These are phyloP conservation scores for Paracoccidioides lutzii DNA, from an alignment of 2,329 filamentous ascomycete species.

Conservation along the genomic window DNA sequence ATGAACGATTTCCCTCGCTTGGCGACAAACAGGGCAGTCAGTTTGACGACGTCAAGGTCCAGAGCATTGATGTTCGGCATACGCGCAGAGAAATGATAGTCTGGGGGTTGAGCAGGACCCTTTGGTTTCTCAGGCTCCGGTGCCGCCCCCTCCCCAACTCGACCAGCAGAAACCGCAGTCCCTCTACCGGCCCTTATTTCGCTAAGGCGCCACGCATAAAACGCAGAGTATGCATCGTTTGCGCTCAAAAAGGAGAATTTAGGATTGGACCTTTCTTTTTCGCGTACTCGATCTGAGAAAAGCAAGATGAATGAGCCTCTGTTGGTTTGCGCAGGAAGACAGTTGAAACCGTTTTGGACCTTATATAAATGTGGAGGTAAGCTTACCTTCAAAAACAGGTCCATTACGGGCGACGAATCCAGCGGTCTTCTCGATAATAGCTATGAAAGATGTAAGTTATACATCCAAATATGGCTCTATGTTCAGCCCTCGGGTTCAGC, in stretches of 20 bases:
- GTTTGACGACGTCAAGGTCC: constrained; percentile 59
- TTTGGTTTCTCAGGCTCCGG: constrained; percentile 53
- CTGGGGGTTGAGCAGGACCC: constrained; percentile 71
- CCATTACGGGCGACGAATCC: constrained; percentile 69
- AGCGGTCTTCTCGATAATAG: constrained; percentile 83
- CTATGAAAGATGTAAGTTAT: constrained; percentile 24
- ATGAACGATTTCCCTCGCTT: constrained; percentile 88
- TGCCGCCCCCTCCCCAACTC: constrained; percentile 48
- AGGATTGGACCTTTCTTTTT: constrained; percentile 71
- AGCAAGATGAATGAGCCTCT: not conserved
- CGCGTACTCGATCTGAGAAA: constrained; percentile 57
- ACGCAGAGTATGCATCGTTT: constrained; percentile 72
- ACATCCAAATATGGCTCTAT: not conserved
- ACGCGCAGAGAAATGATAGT: constrained; percentile 85
- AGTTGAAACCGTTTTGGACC: not conserved
- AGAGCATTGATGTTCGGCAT: constrained; percentile 97
- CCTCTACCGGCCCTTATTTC: constrained; percentile 79
- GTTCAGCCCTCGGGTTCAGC: no score
- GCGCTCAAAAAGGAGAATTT: constrained; percentile 80
- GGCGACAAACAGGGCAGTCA: constrained; percentile 84
- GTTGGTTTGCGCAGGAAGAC: not conserved
- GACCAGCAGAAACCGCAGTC: constrained; percentile 62
- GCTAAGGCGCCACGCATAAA: constrained; percentile 78
- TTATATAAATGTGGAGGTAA: not conserved
- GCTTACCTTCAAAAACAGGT: constrained; percentile 50